Conservation (phyloP, 2,329 filamentous ascomycete species). For the Colletotrichum sp. region DNA sequence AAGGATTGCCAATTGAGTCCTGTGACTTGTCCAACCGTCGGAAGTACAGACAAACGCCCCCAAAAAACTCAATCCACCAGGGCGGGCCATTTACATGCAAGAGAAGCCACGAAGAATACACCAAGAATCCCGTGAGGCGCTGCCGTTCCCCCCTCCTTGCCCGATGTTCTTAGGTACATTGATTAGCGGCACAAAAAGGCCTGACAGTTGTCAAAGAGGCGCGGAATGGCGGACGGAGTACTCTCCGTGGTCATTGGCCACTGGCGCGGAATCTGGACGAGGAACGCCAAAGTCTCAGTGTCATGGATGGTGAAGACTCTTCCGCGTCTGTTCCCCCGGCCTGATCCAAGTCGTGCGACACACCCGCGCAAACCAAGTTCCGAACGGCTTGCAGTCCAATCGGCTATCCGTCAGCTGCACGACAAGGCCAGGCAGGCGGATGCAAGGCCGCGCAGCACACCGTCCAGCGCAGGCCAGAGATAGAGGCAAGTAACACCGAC, state of each 20-base stretch:
- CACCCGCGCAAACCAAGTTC: not conserved
- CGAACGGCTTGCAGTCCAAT: not conserved
- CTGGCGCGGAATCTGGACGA: not conserved
- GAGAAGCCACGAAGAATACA: constrained; percentile 16
- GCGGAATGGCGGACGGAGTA: not conserved
- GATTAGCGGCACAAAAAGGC: not conserved
- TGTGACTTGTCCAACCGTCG: not conserved
- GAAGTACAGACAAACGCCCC: not conserved
- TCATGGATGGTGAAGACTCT: not conserved
- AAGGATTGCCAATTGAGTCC: not conserved
- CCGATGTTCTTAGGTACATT: not conserved
- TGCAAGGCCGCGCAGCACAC: not conserved
- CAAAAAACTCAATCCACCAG: not conserved
- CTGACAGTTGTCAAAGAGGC: not conserved
- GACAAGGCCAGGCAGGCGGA: not conserved
- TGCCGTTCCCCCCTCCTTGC: not conserved
- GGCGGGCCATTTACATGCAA: constrained; percentile 6
- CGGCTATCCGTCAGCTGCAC: not conserved
- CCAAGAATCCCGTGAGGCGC: not conserved
- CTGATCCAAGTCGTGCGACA: constrained; percentile 14
- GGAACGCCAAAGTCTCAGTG: not conserved
- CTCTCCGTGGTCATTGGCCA: not conserved
- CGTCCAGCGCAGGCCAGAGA: not conserved
- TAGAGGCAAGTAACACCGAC: not conserved
- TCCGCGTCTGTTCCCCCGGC: not conserved